Base-by-base conservation (phyloP, 177 flowering plant genomes). In the Vitis hybrid region DNA sequence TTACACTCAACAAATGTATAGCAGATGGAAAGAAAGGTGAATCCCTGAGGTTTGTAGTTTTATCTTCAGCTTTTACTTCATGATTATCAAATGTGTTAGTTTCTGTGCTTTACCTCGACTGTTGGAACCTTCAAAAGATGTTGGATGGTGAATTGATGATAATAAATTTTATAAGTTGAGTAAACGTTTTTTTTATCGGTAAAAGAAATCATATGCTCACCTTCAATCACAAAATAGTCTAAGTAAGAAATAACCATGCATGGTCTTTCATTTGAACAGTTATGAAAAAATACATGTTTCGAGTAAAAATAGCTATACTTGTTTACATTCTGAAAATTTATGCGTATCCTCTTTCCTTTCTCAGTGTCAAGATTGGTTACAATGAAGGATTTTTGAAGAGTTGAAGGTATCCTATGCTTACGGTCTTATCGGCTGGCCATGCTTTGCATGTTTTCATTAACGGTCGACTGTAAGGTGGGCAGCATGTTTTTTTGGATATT, bases 381-480 rank as follows among this genome's bases (percentile, higher is more conserved):
- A 19, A 19, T 19, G 21, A 19, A 19, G 21, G 21, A 19, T 19
- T 19, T 19, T 19, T 19, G 21, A 19, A 19, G 75, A 19, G 75
- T 66, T 91, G 91, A 40, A 72, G 82, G 14, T 80, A 76, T 75
- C 97, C 95, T 15, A 72, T 72, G 60, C 94, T 93, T 19, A 85
- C 80, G 14, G 86, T 91, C 48, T 27, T 79, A 35, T 93, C 93
- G 11, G 97, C 95, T 49, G 97, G 98, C 12, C 98, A 90, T 81
- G 93, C 95, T 68, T 74, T 91, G 79, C 91, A 90, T 80, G 94
- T 90, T 66, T 93, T 89, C 67, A 70, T 91, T 77, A 93, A 93
- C 69, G 87, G 89, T 46, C 82, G 76, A 74, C 73, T 78, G 71
- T 74, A 89, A 83, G 97, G 98, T 88, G 14, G 40, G 78, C 35